Evolutionary conservation across 306 rosid genomes (phyloP), one percentile per base, ranked within the genome.

Genomic region (Vigna radiata): DNA sequence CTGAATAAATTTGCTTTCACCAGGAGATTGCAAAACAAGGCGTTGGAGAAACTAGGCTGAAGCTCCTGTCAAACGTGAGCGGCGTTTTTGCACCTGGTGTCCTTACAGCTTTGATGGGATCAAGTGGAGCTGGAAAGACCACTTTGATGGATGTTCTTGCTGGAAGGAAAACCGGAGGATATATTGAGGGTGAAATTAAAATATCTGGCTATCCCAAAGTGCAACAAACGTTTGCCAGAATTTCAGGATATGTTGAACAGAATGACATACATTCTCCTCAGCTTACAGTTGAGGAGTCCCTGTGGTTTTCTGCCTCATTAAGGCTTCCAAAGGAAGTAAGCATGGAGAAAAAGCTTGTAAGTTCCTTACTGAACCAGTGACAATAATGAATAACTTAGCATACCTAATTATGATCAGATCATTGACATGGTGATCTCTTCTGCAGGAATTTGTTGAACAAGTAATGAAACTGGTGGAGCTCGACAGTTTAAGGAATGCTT

Each of bases 81-180:
- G 96, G 97, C 25, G 92, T 93, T 11, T 90, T 93, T 83, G 87
- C 96, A 48, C 97, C 96, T 0, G 97, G 94, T 16, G 87, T 93
- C 62, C 96, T 93, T 36, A 90, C 96, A 52, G 97, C 97, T 64
- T 77, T 90, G 37, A 95, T 90, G 63, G 97, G 97, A 37, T 72
- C 97, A 36, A 93, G 97, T 75, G 97, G 97, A 52, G 97, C 97
- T 8, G 97, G 96, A 68, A 90, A 92, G 87, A 92, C 97, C 71
- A 93, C 97, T 69, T 70, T 93, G 79, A 90, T 93, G 97, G 97
- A 93, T 71, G 97, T 93, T 36, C 92, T 93, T 43, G 96, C 97
- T 18, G 97, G 96, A 27, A 89, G 97, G 85, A 93, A 93, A 85
- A 90, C 97, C 9, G 97, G 94, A 55, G 96, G 96, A 16, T 89